Conservation (phyloP, 2,329 filamentous ascomycete species). For the Pseudocercospora cruenta region DNA sequence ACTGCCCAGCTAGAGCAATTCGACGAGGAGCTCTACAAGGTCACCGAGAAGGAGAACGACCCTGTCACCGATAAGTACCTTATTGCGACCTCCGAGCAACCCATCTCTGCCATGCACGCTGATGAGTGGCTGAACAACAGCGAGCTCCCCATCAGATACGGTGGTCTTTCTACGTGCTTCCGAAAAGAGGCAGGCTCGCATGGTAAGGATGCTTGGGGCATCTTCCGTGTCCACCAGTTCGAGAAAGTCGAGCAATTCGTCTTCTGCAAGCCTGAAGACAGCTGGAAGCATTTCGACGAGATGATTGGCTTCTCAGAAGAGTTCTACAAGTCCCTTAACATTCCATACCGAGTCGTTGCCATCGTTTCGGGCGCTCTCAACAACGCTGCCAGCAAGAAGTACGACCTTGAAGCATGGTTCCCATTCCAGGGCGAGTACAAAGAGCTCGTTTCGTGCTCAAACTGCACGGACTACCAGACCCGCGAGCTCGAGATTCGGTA, state of each 20-base stretch:
- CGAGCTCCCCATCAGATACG: constrained; percentile 84
- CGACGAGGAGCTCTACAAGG: constrained; percentile 97
- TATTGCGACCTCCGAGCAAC: constrained; percentile 89
- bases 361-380: constrained; percentile 97
- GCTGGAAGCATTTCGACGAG: constrained; percentile 88
- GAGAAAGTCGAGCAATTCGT: constrained; percentile 89
- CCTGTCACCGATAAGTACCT: constrained; percentile 79
- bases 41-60: constrained; percentile 79
- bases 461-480: constrained; percentile 97
- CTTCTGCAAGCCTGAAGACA: constrained; percentile 82
- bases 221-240: constrained; percentile 97
- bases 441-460: constrained; percentile 94
- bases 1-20: constrained; percentile 97
- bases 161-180: constrained; percentile 94
- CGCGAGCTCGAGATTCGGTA: constrained; percentile 91
- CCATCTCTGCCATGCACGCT: constrained; percentile 82
- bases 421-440: constrained; percentile 97
- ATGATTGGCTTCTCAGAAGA: constrained; percentile 93
- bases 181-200: constrained; percentile 92
- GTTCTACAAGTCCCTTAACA: constrained; percentile 86
- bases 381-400: constrained; percentile 88
- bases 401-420: constrained; percentile 95
- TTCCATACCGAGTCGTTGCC: constrained; percentile 88
- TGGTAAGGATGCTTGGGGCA: constrained; percentile 93
- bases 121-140: constrained; percentile 88